Evolutionary conservation across 2,329 filamentous ascomycete genomes (phyloP).

Genomic region (Pseudogymnoascus verrucosus): DNA sequence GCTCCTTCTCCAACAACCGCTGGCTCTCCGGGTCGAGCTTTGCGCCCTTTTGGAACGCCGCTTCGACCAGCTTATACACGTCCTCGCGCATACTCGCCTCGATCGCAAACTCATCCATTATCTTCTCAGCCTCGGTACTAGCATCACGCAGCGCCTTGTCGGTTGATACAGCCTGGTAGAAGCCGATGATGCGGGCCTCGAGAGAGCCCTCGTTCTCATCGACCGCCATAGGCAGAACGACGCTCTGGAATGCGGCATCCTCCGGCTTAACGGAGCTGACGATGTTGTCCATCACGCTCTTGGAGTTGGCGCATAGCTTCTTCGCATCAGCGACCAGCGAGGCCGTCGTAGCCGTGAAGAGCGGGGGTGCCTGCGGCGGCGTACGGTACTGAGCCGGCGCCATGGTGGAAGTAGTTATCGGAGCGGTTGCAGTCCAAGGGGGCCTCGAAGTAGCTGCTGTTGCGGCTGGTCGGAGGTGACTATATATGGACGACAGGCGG

Average conservation of each 20-base stretch:
- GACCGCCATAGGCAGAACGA: conserved; percentile 57
- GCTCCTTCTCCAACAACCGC: conserved; percentile 68
- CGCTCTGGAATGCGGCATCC: conserved; percentile 44
- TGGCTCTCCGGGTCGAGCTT: conserved; percentile 62
- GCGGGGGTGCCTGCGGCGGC: conserved; percentile 69
- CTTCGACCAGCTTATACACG: conserved; percentile 60
- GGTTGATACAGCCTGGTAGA: conserved; percentile 72
- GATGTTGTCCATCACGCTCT: conserved; percentile 54
- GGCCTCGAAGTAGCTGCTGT: not conserved
- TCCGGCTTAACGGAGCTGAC: conserved; percentile 49
- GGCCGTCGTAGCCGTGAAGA: conserved; percentile 67
- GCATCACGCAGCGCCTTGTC: conserved; percentile 63
- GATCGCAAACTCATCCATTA: conserved; percentile 69
- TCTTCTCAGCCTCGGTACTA: conserved; percentile 66
- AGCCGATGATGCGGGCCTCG: conserved; percentile 59
- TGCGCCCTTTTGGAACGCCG: conserved; percentile 47
- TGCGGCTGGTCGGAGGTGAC: conserved; percentile 39
- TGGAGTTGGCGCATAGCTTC: conserved; percentile 56
- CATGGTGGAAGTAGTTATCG: conserved; percentile 50
- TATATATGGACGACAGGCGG: conserved; percentile 51
- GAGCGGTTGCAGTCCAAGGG: conserved; percentile 11
- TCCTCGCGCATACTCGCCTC: conserved; percentile 78
- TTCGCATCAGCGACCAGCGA: conserved; percentile 61
- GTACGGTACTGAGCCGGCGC: conserved; percentile 58
- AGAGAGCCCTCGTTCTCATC: conserved; percentile 61